These are phyloP conservation scores for Ilex paraguariensis DNA, from an alignment of 305 asterid genomes.

Conservation along the genomic window DNA sequence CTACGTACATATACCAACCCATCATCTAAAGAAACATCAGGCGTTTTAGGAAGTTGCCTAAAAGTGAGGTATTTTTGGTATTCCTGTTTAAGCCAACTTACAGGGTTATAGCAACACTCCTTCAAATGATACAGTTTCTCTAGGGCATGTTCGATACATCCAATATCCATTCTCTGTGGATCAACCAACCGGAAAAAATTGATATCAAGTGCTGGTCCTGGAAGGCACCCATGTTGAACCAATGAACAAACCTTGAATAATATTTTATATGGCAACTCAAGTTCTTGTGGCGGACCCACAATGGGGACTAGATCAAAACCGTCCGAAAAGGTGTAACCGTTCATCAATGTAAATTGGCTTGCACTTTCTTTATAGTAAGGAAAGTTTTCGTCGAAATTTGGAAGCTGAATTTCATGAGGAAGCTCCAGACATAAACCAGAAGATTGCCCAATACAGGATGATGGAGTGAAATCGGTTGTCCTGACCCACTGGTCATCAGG, in stretches of 20 bases:
- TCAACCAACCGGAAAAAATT: neutral
- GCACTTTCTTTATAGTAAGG: neutral
- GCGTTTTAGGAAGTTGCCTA: neutral
- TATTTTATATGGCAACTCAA: neutral
- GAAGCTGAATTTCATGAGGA: neutral
- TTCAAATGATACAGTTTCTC: neutral
- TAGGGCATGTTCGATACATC: neutral
- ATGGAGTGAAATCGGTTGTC: slow-evolving; percentile 4
- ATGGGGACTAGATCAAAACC: neutral
- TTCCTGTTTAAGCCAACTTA: neutral
- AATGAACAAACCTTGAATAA: neutral
- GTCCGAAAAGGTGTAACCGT: neutral
- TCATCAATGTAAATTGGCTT: neutral
- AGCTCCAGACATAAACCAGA: neutral
- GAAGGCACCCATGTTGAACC: neutral
- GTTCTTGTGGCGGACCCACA: slow-evolving; percentile 1
- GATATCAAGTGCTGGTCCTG: slow-evolving; percentile 1
- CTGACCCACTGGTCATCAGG: slow-evolving; percentile 2
- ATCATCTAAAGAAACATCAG: neutral
- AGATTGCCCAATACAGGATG: slow-evolving; percentile 3
- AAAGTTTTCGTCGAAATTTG: neutral
- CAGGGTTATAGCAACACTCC: neutral
- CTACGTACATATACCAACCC: neutral
- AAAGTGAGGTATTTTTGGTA: neutral
- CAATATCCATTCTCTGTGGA: neutral